A percentile compares a stretch with the other conserved stretches of the same genome.
phyloP scores from a whole-genome alignment of 139 green algal species.

The Bryopsis sp. region DNA sequence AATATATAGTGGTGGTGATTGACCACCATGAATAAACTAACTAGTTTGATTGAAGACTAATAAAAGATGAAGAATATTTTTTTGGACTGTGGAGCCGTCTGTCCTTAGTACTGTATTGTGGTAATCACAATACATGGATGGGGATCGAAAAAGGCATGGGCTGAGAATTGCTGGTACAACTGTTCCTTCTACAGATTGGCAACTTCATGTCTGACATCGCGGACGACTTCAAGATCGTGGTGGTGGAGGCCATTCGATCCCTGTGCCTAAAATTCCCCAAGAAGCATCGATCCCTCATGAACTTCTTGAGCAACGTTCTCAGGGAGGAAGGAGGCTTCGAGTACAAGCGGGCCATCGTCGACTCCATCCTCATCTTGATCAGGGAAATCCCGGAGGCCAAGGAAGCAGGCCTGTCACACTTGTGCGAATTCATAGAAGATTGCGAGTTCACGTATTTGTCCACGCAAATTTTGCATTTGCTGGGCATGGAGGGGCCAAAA shows the following conservation, averaged over 20 bases:
- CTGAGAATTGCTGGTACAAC: no score
- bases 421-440: conserved; percentile 99
- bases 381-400: conserved; percentile 92
- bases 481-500: conserved; percentile 75
- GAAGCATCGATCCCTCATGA: conserved; percentile 94
- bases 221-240: conserved; percentile 97
- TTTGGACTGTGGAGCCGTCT: no score
- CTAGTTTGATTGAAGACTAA: no score
- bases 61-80: no score
- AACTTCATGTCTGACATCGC: conserved; percentile 97
- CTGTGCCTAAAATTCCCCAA: conserved; percentile 96
- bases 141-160: no score
- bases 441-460: conserved; percentile 98
- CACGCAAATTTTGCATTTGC: conserved; percentile 82
- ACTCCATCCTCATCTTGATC: conserved; percentile 89
- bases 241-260: conserved; percentile 88
- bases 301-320: conserved; percentile 83
- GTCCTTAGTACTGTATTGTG: no score
- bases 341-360: conserved; percentile 96
- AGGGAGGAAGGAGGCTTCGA: conserved; percentile 87
- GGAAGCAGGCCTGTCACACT: conserved; percentile 87
- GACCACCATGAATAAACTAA: no score
- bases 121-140: no score
- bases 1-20: no score
- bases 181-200: conserved; percentile 81